These are phyloP conservation scores for Yamadazyma olivae DNA, from an alignment of 805 yeast species.

Conservation along the genomic window DNA sequence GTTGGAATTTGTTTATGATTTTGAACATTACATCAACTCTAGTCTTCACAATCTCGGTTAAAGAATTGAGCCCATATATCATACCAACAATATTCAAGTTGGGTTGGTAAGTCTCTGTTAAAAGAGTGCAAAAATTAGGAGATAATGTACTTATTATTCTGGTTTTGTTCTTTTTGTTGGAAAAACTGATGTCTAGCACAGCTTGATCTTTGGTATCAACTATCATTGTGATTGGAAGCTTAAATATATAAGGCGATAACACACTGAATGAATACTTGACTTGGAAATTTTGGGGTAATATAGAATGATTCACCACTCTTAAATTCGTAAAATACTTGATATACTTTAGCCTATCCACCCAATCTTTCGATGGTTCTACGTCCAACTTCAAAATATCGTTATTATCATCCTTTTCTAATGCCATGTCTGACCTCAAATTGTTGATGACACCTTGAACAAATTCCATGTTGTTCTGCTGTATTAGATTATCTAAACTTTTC, in stretches of 20 bases:
- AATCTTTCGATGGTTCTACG: constrained; percentile 34
- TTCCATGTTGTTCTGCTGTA: constrained; percentile 18
- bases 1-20: constrained; percentile 17
- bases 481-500: constrained; percentile 15
- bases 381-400: constrained; percentile 20
- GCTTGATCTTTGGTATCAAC: constrained; percentile 11
- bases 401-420: constrained; percentile 16
- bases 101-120: constrained; percentile 23
- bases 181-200: not conserved
- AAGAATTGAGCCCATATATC: constrained; percentile 28
- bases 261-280: constrained; percentile 1
- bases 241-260: constrained; percentile 16
- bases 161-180: not conserved
- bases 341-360: constrained; percentile 23
- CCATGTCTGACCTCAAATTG: constrained; percentile 1
- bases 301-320: not conserved
- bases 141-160: constrained; percentile 15
- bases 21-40: constrained; percentile 20
- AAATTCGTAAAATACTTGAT: constrained; percentile 19
- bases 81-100: constrained; percentile 24
- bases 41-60: constrained; percentile 22
- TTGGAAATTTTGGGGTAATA: not conserved
- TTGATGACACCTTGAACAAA: constrained; percentile 4
- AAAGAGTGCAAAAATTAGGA: constrained; percentile 16
- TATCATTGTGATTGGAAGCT: constrained; percentile 13